Base-by-base conservation (phyloP, 305 asterid species). In the Fraxinus velutina region DNA sequence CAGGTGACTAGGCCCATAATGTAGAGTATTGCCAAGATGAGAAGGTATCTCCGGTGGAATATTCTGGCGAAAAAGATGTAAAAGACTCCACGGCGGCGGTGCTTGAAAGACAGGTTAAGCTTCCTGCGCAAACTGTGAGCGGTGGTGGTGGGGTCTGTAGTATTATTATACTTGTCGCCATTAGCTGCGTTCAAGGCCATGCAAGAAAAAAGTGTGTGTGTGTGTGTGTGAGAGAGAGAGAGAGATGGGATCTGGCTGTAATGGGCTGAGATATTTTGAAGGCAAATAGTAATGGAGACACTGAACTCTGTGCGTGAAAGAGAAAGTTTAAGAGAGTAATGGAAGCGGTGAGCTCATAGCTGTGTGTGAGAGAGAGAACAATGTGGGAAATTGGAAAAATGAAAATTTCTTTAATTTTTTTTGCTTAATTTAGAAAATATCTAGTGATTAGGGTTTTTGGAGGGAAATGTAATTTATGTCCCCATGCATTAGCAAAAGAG, bases 1-100 rank as follows among this genome's bases (percentile, higher is more conserved):
- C 90, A 93, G 85, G 89, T 87, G 88, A 92, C 89, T 85, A 93
- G 86, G 29, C 95, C 98, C 85, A 88, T 73, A 57, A 91, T 83
- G 90, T 93, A 93, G 79, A 92, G 84, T 6, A 83, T 12, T 13
- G 91, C 74, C 80, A 90, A 42, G 85, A 89, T 82, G 79, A 89
- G 68, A 6, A 90, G 89, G 92, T 85, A 87, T 55, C 89, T 84
- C 64, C 87, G 77, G 86, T 85, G 89, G 85, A 84, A 85, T 12
- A 85, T 73, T 42, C 89, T 91, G 84, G 88, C 72, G 75, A 88
- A 81, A 81, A 88, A 50, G 77, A 83, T 76, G 87, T 85, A 83
- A 73, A 86, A 73, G 73, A 84, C 52, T 37, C 90, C 85, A 0
- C 89, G 87, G 19, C 84, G 89, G 30, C 93, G 89, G 85, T 80